These are phyloP conservation scores for Phytophthora sp. DNA, from an alignment of 352 stramenopile genomes.

Conservation along the genomic window DNA sequence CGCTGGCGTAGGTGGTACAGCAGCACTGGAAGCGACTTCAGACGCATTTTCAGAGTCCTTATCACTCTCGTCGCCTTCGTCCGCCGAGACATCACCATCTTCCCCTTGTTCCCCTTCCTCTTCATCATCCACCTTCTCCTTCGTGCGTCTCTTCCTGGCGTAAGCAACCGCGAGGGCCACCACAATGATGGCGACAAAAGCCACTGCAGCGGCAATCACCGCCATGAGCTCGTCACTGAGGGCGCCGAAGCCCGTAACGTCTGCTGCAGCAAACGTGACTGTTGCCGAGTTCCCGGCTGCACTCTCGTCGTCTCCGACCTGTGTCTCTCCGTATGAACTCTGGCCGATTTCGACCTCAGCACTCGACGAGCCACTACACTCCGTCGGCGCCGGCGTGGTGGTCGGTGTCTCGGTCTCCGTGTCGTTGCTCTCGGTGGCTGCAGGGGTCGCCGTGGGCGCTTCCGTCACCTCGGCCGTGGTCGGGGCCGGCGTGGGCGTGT, in stretches of 20 bases:
- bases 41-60: neutral
- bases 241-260: neutral
- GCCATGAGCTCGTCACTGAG: constrained; percentile 16
- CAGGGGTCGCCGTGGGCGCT: constrained; percentile 17
- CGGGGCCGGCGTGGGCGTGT: constrained; percentile 30
- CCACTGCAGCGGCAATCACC: constrained; percentile 21
- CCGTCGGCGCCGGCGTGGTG: neutral
- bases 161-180: constrained; percentile 20
- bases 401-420: constrained; percentile 4
- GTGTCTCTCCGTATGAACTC: neutral
- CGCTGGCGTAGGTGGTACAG: constrained; percentile 20
- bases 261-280: constrained; percentile 19
- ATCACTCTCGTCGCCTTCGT: neutral
- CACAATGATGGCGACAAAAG: constrained; percentile 26
- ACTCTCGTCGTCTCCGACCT: constrained; percentile 21
- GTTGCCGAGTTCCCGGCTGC: neutral
- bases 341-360: neutral
- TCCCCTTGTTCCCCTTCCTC: constrained; percentile 9
- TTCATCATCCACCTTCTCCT: constrained; percentile 9
- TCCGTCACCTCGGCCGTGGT: constrained; percentile 26
- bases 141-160: constrained; percentile 20
- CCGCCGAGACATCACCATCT: neutral
- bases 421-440: constrained; percentile 8
- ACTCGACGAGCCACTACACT: constrained; percentile 16
- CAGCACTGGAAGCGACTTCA: neutral